Base-by-base conservation (phyloP, 1,284 basidiomycete genomes). In the Ceratobasidium sp. region DNA sequence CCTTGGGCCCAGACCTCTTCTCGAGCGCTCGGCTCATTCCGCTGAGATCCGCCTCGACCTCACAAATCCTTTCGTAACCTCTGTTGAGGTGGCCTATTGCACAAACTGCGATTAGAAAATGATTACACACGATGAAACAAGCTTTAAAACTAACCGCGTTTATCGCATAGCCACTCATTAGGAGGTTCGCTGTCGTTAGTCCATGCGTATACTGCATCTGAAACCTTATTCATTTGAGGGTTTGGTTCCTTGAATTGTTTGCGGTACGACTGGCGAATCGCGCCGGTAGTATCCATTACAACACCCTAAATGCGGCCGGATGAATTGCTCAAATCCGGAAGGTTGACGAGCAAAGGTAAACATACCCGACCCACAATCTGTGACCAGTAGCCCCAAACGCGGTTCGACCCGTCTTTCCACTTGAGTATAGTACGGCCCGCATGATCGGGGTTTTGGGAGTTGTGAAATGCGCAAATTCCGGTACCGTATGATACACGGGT, bases 41-140 rank as follows among this genome's bases (percentile, higher is more conserved):
- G 39, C 70, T 75, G 12, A 79, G 63, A 49, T 79, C 71, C 9
- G 78, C 78, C 44, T 67, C 61, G 39, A 79, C 56, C 56, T 73
- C 42, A 49, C 78, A 79, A 23, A 75, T 75, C 66, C 66, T 40
- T 33, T 69, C 63, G 64, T 76, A 73, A 18, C 78, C 78, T 13
- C 13, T 33, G 49, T 70, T 78, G 56, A 78, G 63, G 46, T 46
- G 42, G 49, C 72, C 72, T 75, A 28, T 61, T 12, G 39, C 2
- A 20, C 12, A 26, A 13, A 13, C 49, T 46, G 26, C 28, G 18
- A 60, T 72, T 70, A 70, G 58, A n/a, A 39, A 12, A 44, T 3
- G 13, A 20, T n/a, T n/a, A n/a, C n/a, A n/a, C n/a, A n/a, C n/a
- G n/a, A n/a, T n/a, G n/a, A n/a, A n/a, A n/a, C n/a, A n/a, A n/a